These are phyloP conservation scores for Cyberlindnera xylosilytica DNA, from an alignment of 805 yeast species.

Conservation along the genomic window DNA sequence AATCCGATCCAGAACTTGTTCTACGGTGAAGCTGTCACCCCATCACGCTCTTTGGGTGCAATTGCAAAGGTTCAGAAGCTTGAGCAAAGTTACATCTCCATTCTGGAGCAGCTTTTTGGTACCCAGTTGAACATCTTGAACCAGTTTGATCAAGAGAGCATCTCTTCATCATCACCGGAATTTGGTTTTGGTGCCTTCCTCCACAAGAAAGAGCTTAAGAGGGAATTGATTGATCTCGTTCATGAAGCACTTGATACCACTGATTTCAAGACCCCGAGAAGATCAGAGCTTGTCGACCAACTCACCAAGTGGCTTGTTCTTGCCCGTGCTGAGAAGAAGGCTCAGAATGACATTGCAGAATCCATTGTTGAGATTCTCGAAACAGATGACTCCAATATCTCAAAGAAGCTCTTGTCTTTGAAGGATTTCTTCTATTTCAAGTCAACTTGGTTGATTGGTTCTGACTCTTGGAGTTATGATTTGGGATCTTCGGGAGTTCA, in stretches of 20 bases:
- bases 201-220: constrained; percentile 49
- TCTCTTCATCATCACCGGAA: constrained; percentile 67
- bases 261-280: constrained; percentile 39
- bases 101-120: constrained; percentile 65
- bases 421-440: constrained; percentile 44
- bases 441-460: constrained; percentile 83
- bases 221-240: constrained; percentile 27
- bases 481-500: constrained; percentile 91
- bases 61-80: constrained; percentile 46
- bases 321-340: constrained; percentile 33
- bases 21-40: constrained; percentile 43
- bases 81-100: constrained; percentile 75
- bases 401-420: constrained; percentile 44
- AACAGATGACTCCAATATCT: constrained; percentile 38
- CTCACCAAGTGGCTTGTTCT: constrained; percentile 71
- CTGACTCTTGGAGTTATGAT: constrained; percentile 95
- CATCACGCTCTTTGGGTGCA: constrained; percentile 12
- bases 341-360: constrained; percentile 6
- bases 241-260: constrained; percentile 28
- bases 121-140: constrained; percentile 58
- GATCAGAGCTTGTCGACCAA: constrained; percentile 47
- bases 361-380: constrained; percentile 38
- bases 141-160: constrained; percentile 43
- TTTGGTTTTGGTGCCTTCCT: constrained; percentile 80
- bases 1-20: constrained; percentile 61